Conservation (phyloP, 208 protist genomes). For the Leishmania arabica region DNA sequence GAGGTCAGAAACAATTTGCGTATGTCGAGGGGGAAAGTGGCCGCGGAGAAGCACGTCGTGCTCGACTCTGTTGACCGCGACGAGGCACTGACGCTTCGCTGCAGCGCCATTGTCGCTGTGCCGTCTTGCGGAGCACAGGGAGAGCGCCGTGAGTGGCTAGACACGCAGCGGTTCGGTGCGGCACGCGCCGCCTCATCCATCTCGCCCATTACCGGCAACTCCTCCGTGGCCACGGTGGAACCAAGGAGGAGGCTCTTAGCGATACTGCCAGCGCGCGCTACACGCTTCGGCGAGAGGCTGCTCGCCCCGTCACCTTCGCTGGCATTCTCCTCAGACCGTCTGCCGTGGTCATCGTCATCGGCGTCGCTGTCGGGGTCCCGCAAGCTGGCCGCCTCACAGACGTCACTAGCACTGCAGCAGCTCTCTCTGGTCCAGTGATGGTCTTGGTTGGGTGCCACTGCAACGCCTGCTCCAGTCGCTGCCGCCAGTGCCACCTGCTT, state of each 20-base stretch:
- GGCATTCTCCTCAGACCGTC: background rate
- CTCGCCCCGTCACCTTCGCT: background rate
- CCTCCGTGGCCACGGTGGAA: background rate
- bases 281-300: background rate
- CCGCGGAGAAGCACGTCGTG: background rate
- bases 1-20: constrained; percentile 28
- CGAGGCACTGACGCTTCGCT: background rate
- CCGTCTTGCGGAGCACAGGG: background rate
- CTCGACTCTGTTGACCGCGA: background rate
- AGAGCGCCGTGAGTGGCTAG: background rate
- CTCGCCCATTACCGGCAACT: background rate
- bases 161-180: background rate
- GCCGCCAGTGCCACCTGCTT: constrained; percentile 8
- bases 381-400: background rate
- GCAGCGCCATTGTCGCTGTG: background rate
- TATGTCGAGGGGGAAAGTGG: constrained; percentile 6
- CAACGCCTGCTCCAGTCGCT: background rate
- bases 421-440: background rate
- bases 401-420: background rate
- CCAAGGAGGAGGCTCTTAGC: background rate
- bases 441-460: background rate
- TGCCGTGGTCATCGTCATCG: background rate
- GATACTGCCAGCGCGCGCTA: background rate
- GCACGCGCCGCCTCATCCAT: constrained; percentile 1
- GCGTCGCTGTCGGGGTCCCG: background rate